Evolutionary conservation across 1,139 yeast species (phyloP).

Genomic region (Yamadazyma siamensis): DNA sequence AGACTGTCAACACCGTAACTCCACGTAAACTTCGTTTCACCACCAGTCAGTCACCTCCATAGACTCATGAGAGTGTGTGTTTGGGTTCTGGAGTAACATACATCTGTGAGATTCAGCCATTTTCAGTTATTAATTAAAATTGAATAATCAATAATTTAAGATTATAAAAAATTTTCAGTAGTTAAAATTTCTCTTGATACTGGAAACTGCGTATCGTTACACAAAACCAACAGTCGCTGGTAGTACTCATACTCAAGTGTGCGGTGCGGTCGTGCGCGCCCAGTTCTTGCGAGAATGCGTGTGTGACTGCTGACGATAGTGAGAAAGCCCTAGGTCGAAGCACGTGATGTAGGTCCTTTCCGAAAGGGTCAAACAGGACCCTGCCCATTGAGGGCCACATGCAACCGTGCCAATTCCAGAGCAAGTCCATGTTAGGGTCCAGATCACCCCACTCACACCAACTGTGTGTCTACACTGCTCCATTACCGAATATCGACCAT

Average conservation of each 20-base stretch:
- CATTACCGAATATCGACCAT: no score
- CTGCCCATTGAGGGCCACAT: no score
- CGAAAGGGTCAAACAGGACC: no score
- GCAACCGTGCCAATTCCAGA: no score
- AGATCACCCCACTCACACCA: no score
- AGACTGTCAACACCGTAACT: neutral
- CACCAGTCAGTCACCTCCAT: neutral
- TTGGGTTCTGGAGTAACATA: conserved; percentile 40
- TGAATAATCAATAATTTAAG: conserved; percentile 13
- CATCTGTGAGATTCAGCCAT: conserved; percentile 99
- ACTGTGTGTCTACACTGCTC: no score
- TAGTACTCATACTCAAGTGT: conserved; percentile 4
- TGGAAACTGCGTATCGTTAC: conserved; percentile 4
- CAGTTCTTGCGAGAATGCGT: neutral
- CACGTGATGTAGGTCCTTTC: conserved; percentile 7
- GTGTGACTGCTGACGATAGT: conserved; percentile 1
- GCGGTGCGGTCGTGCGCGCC: conserved; percentile 3
- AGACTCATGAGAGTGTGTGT: neutral
- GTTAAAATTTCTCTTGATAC: conserved; percentile 10
- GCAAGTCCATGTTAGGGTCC: no score
- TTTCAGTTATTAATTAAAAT: conserved; percentile 17
- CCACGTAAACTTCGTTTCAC: neutral
- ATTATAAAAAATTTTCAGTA: conserved; percentile 14
- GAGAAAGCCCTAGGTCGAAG: conserved; percentile 4
- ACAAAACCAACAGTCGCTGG: conserved; percentile 4